Percentiles rank a stretch among this genome's conserved stretches.
These are phyloP conservation scores for Huntiella omanensis DNA, from an alignment of 2,329 filamentous ascomycete species.

Conservation along the genomic window DNA sequence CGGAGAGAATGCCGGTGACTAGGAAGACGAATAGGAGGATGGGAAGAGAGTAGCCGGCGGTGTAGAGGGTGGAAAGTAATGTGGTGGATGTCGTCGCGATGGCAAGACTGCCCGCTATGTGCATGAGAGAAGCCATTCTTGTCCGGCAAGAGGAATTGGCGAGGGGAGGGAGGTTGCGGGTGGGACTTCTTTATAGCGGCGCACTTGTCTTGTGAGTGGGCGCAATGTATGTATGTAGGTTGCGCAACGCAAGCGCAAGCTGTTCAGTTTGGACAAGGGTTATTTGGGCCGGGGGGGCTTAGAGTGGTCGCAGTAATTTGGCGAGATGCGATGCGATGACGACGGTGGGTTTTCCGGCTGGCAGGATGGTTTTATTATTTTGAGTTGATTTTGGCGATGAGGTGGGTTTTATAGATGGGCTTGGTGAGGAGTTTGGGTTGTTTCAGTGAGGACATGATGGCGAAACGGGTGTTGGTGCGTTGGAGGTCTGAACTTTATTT, in stretches of 20 bases:
- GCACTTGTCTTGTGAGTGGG: neutral
- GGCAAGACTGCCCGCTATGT: neutral
- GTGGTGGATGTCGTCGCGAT: neutral
- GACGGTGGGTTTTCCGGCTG: too few species aligned
- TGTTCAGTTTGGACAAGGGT: neutral
- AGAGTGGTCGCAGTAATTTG: neutral
- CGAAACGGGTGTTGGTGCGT: too few species aligned
- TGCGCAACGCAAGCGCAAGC: neutral
- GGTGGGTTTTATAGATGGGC: too few species aligned
- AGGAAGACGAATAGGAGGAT: neutral
- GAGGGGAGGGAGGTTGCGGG: neutral
- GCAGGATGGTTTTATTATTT: too few species aligned
- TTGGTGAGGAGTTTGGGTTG: too few species aligned
- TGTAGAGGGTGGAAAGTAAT: neutral
- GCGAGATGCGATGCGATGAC: too few species aligned
- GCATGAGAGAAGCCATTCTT: too few species aligned
- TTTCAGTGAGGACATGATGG: too few species aligned
- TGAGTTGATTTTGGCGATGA: too few species aligned
- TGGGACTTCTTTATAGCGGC: neutral
- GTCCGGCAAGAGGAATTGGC: neutral
- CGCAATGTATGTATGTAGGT: neutral
- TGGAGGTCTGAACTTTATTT: too few species aligned
- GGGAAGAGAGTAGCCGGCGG: constrained; percentile 5
- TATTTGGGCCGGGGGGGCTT: neutral
- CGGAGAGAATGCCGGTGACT: constrained; percentile 4